Evolutionary conservation across 2,329 filamentous ascomycete species (phyloP).

Genomic region (Diaporthe ampelina): DNA sequence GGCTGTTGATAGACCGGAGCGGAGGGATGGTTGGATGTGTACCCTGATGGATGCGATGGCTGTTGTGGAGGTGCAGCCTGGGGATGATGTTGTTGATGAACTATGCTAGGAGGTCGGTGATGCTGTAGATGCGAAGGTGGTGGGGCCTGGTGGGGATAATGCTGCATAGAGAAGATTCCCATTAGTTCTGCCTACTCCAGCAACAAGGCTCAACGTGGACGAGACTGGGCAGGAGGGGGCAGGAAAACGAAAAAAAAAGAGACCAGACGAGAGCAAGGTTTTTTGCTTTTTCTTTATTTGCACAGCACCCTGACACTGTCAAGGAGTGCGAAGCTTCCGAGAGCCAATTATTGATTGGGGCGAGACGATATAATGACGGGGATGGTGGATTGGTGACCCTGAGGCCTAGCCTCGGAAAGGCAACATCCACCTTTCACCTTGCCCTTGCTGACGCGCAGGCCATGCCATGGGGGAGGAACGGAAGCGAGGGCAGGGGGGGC

Average conservation of each 20-base stretch:
- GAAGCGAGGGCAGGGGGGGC: conserved; percentile 42
- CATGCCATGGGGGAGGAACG: conserved; percentile 39
- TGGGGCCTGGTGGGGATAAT: conserved; percentile 83
- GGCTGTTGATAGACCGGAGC: conserved; percentile 78
- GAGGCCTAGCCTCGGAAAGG: conserved; percentile 39
- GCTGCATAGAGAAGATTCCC: conserved; percentile 76
- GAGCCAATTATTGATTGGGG: conserved; percentile 41
- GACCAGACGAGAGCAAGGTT: conserved; percentile 47
- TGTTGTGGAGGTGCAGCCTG: conserved; percentile 73
- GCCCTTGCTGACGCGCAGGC: conserved; percentile 36
- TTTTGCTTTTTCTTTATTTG: conserved; percentile 56
- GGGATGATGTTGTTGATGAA: conserved; percentile 79
- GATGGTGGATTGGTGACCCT: conserved; percentile 37
- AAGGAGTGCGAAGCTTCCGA: conserved; percentile 63
- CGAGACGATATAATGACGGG: conserved; percentile 42
- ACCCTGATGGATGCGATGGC: conserved; percentile 74
- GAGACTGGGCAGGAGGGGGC: conserved; percentile 54
- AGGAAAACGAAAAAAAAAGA: conserved; percentile 51
- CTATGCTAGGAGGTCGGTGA: conserved; percentile 79
- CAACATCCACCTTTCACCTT: conserved; percentile 34
- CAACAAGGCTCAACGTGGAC: conserved; percentile 49
- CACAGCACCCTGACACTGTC: conserved; percentile 55
- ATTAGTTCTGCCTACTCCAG: conserved; percentile 61
- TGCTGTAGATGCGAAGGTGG: conserved; percentile 76
- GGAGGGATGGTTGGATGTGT: conserved; percentile 74